Conservation (phyloP, 108 stramenopile species). For the Cafeteria roenbergensis region DNA sequence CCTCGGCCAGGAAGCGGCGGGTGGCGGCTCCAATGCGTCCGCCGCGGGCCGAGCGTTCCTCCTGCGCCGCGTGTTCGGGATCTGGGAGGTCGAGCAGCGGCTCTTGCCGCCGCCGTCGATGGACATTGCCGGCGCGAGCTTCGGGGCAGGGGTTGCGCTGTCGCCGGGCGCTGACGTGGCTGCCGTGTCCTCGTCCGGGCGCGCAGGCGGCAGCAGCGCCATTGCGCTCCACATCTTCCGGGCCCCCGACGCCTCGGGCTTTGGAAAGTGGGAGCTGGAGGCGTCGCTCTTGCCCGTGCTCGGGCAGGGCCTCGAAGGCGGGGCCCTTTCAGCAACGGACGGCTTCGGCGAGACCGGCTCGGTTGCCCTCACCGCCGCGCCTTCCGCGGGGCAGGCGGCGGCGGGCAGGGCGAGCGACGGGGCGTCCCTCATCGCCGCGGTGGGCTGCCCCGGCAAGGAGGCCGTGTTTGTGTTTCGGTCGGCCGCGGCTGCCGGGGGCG, state of each 20-base stretch:
- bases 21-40: too few species aligned
- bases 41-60: background rate
- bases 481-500: slow-evolving; percentile 18
- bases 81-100: background rate
- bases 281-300: background rate
- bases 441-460: slow-evolving; percentile 44
- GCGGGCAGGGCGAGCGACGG: background rate
- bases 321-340: too few species aligned
- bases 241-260: background rate
- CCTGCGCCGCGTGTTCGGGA: background rate
- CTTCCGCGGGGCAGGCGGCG: too few species aligned
- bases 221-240: background rate
- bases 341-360: background rate
- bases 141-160: background rate
- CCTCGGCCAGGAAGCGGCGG: background rate
- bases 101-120: background rate
- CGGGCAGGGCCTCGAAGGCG: background rate
- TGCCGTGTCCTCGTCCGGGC: background rate
- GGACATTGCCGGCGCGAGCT: background rate
- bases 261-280: background rate
- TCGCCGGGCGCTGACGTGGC: background rate
- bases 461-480: slow-evolving; percentile 37
- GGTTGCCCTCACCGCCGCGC: background rate
- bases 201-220: too few species aligned
- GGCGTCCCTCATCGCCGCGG: background rate